These are phyloP conservation scores for Sugiyamaella mastotermitis DNA, from an alignment of 805 yeast genomes.

Conservation along the genomic window DNA sequence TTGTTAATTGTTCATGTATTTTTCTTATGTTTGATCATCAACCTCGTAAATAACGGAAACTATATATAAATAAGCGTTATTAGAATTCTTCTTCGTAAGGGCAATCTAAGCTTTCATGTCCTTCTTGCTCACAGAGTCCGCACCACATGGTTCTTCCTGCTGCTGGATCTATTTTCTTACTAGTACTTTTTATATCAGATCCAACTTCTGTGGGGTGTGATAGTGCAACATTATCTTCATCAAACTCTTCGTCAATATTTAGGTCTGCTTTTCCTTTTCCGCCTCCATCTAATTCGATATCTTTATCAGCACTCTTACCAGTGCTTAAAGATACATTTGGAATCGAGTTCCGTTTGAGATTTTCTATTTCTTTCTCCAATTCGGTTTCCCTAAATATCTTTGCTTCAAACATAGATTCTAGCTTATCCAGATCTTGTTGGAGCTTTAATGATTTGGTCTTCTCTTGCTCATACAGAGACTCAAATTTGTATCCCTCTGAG, in stretches of 20 bases:
- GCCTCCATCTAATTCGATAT: background rate
- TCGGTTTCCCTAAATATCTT: slow-evolving; percentile 27
- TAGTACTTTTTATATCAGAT: too few species aligned
- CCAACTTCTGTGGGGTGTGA: too few species aligned
- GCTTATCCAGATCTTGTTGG: slow-evolving; percentile 22
- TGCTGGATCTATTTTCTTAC: slow-evolving; percentile 56
- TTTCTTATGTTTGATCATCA: background rate
- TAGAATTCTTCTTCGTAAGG: slow-evolving; percentile 68
- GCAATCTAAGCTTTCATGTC: slow-evolving; percentile 83
- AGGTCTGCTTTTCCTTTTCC: slow-evolving; percentile 10
- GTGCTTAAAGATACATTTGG: slow-evolving; percentile 1
- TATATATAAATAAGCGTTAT: too few species aligned
- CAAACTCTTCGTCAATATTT: slow-evolving; percentile 6
- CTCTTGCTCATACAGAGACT: slow-evolving; percentile 4
- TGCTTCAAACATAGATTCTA: slow-evolving; percentile 24
- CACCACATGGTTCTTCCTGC: slow-evolving; percentile 82
- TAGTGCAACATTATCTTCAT: background rate
- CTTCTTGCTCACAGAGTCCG: slow-evolving; percentile 85
- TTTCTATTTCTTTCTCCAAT: slow-evolving; percentile 24
- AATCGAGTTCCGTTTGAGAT: slow-evolving; percentile 7
- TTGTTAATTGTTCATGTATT: too few species aligned
- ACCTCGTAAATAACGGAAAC: background rate
- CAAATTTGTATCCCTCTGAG: too few species aligned
- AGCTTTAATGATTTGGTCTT: slow-evolving; percentile 19
- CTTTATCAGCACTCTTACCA: background rate